phyloP scores from a whole-genome alignment of 202 grass and related monocot species.

The Zizania palustris region DNA sequence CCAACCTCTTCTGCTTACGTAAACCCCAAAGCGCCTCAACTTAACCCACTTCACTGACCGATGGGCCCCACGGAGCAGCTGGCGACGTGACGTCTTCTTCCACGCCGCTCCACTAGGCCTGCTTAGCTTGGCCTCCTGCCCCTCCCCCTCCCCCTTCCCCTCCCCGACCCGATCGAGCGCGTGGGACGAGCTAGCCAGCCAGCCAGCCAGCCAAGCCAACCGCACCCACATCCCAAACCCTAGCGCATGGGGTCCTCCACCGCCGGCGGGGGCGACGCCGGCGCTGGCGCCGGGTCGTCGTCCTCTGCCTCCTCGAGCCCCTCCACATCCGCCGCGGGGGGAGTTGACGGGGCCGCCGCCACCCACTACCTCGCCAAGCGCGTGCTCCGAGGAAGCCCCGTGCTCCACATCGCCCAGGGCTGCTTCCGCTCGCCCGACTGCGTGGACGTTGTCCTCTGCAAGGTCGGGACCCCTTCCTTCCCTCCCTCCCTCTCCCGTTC shows the following conservation, averaged over 20 bases:
- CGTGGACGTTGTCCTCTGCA: conserved; percentile 79
- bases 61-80: too few relatives aligned
- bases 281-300: not conserved
- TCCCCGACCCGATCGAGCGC: conserved; percentile 6
- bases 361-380: conserved; percentile 92
- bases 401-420: conserved; percentile 79
- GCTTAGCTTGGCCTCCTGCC: not conserved
- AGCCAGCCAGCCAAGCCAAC: not conserved
- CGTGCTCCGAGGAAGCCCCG: conserved; percentile 75
- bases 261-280: conserved; percentile 28
- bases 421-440: conserved; percentile 68
- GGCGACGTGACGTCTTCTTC: not conserved
- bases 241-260: conserved; percentile 42
- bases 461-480: conserved; percentile 53
- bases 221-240: conserved; percentile 33
- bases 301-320: conserved; percentile 36
- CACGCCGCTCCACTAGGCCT: too few relatives aligned
- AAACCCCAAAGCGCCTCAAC: too few relatives aligned
- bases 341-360: not conserved
- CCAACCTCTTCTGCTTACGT: too few relatives aligned
- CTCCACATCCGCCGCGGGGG: conserved; percentile 33
- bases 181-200: too few relatives aligned
- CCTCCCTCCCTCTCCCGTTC: not conserved
- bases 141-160: too few relatives aligned
- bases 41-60: too few relatives aligned